These are phyloP conservation scores for Nakazawaea holstii DNA, from an alignment of 805 yeast species.

Conservation along the genomic window DNA sequence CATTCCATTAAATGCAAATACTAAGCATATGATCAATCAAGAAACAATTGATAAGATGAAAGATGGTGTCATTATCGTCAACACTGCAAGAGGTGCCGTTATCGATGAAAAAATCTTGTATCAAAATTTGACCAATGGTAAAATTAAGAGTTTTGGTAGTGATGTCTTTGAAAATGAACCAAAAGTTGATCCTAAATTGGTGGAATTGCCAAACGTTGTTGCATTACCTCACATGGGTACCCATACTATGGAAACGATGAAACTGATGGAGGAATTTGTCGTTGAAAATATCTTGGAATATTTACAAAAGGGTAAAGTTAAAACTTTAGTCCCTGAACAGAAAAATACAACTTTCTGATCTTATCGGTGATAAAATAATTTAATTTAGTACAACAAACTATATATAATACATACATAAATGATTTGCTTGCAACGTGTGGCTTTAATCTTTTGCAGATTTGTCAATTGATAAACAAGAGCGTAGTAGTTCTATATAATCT, in stretches of 20 bases:
- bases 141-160: constrained; percentile 61
- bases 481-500: too few relatives aligned
- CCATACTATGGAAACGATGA: constrained; percentile 65
- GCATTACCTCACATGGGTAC: constrained; percentile 91
- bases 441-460: background rate
- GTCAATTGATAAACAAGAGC: too few relatives aligned
- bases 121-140: constrained; percentile 53
- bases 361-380: constrained; percentile 4
- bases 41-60: constrained; percentile 65
- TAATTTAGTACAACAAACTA: too few relatives aligned
- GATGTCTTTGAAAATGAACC: constrained; percentile 81
- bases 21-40: constrained; percentile 64
- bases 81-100: constrained; percentile 88
- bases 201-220: constrained; percentile 60
- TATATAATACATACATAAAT: too few relatives aligned
- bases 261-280: constrained; percentile 76
- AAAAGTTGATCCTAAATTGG: constrained; percentile 55
- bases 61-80: constrained; percentile 69
- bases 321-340: constrained; percentile 76
- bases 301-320: constrained; percentile 61
- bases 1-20: constrained; percentile 68
- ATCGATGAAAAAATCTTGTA: constrained; percentile 60
- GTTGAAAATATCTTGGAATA: constrained; percentile 60
- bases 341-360: constrained; percentile 4
- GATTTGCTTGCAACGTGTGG: too few relatives aligned